These are phyloP conservation scores for Inosperma sp. DNA, from an alignment of 768 basidiomycete species.

Conservation along the genomic window DNA sequence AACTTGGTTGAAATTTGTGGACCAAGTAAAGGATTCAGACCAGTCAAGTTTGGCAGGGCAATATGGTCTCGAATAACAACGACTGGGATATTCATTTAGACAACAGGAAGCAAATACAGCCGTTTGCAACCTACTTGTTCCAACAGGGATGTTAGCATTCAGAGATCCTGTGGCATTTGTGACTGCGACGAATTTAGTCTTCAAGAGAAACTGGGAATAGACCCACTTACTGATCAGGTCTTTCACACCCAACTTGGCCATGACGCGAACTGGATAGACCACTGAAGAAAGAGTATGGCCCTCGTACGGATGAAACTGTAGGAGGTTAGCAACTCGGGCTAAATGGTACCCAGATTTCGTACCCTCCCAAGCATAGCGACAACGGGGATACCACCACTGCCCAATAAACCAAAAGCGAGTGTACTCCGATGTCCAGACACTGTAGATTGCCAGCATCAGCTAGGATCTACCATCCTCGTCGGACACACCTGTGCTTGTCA, in stretches of 20 bases:
- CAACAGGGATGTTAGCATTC: conserved; percentile 66
- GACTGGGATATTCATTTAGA: conserved; percentile 40
- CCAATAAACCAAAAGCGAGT: conserved; percentile 77
- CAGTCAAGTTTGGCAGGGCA: conserved; percentile 72
- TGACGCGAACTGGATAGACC: conserved; percentile 72
- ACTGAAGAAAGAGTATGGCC: conserved; percentile 68
- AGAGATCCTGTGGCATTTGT: conserved; percentile 88
- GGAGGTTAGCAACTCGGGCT: background rate
- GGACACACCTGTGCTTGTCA: conserved; percentile 66
- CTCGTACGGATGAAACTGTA: conserved; percentile 81
- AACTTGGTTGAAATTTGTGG: conserved; percentile 53
- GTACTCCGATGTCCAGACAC: conserved; percentile 79
- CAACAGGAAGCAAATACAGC: background rate
- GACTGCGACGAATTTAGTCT: conserved; percentile 40
- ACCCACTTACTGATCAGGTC: conserved; percentile 62
- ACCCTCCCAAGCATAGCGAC: conserved; percentile 90
- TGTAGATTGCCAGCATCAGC: conserved; percentile 22
- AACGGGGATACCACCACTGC: conserved; percentile 64
- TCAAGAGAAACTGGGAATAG: background rate
- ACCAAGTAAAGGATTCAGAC: conserved; percentile 76
- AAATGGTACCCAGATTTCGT: conserved; percentile 21
- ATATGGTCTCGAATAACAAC: conserved; percentile 83
- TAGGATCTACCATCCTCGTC: background rate
- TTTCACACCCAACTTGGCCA: conserved; percentile 73
- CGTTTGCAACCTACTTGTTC: conserved; percentile 57